Percentiles rank a stretch among this genome's conserved stretches.
These are phyloP conservation scores for Pseudognaphalium luteoalbum DNA, from an alignment of 129 eudicot genomes.

Conservation along the genomic window DNA sequence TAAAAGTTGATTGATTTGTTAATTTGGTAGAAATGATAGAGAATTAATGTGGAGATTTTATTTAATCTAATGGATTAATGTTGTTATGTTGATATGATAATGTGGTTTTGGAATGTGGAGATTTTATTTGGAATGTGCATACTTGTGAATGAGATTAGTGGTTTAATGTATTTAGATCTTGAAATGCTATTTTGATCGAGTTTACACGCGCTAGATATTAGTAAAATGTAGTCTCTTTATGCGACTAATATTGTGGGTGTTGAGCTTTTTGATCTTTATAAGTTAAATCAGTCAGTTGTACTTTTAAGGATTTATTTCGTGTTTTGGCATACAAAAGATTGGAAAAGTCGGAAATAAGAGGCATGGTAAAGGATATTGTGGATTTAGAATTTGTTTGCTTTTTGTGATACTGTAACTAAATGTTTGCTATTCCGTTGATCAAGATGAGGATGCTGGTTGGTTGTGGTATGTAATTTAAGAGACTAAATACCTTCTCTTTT, in stretches of 20 bases:
- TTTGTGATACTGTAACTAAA: not conserved
- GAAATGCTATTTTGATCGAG: not conserved
- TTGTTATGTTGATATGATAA: not conserved
- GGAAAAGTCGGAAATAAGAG: too few relatives aligned
- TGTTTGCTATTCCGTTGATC: not conserved
- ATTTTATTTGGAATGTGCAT: not conserved
- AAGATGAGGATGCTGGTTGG: not conserved
- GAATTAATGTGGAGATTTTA: not conserved
- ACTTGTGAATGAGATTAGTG: not conserved
- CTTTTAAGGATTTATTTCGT: too few relatives aligned
- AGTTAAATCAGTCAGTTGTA: too few relatives aligned
- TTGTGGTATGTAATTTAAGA: not conserved
- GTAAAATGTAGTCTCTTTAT: too few relatives aligned
- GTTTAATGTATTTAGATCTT: constrained; percentile 3
- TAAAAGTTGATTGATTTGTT: not conserved
- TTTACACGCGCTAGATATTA: not conserved
- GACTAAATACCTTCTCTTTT: constrained; percentile 3
- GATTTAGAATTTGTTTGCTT: not conserved
- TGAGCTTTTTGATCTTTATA: too few relatives aligned
- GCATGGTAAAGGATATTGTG: not conserved
- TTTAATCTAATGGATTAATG: not conserved
- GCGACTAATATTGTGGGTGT: too few relatives aligned
- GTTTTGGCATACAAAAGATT: too few relatives aligned
- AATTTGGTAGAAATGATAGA: not conserved
- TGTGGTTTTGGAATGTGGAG: constrained; percentile 18